Evolutionary conservation across 1,284 basidiomycete genomes (phyloP).

Genomic region (Tremellales sp.): DNA sequence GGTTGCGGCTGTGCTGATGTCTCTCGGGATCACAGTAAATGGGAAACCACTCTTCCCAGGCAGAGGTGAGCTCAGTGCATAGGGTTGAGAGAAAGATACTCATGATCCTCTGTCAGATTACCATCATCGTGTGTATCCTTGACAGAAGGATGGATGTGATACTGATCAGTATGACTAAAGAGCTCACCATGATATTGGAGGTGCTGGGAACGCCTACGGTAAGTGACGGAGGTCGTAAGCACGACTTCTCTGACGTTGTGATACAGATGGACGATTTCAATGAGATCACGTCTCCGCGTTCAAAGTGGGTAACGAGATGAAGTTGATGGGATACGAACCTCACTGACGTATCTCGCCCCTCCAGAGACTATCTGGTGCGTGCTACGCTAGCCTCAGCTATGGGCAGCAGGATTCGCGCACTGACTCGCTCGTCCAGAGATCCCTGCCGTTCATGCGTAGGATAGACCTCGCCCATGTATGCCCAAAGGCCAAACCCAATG

Average conservation of each 20-base stretch:
- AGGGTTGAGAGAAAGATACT: conserved; percentile 2
- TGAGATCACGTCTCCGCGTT: conserved; percentile 69
- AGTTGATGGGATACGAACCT: conserved; percentile 4
- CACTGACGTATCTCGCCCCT: not conserved
- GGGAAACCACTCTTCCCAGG: conserved; percentile 89
- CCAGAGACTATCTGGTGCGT: conserved; percentile 66
- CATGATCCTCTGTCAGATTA: conserved; percentile 24
- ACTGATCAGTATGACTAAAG: conserved; percentile 17
- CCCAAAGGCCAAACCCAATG: conserved; percentile 76
- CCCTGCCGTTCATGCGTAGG: conserved; percentile 85
- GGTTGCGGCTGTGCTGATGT: conserved; percentile 3
- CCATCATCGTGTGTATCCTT: conserved; percentile 35
- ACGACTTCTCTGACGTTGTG: not conserved
- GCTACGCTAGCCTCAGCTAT: not conserved
- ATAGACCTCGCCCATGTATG: conserved; percentile 71
- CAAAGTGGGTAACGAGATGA: conserved; percentile 51
- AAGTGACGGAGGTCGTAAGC: conserved; percentile 2
- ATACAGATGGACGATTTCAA: conserved; percentile 57
- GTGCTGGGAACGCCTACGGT: conserved; percentile 57
- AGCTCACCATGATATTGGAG: conserved; percentile 58
- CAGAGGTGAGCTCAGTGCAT: conserved; percentile 71
- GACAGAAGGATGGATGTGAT: not conserved
- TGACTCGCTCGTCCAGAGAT: conserved; percentile 53
- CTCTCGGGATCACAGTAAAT: conserved; percentile 51
- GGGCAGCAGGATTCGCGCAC: not conserved